Percentiles rank a stretch among this genome's conserved stretches.
Evolutionary conservation across 306 rosid genomes (phyloP).

Genomic region (Rosa persica): DNA sequence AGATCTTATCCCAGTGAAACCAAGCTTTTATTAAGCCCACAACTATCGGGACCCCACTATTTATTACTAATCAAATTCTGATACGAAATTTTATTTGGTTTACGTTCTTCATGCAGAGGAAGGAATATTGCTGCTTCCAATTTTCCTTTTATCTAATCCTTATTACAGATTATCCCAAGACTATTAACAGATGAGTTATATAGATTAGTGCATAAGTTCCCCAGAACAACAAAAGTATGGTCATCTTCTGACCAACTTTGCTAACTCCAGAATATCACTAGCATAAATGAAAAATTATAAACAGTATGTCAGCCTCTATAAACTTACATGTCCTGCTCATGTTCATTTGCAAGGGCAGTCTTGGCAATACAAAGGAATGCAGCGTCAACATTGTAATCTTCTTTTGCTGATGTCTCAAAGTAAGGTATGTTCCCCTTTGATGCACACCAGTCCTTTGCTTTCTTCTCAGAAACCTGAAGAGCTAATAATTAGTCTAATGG

Average conservation of each 20-base stretch:
- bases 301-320: not conserved
- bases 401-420: conserved; percentile 94
- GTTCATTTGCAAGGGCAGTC: conserved; percentile 75
- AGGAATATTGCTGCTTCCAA: not conserved
- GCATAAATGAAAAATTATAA: not conserved
- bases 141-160: not conserved
- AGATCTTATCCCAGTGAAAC: conserved; percentile 1
- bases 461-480: conserved; percentile 88
- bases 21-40: not conserved
- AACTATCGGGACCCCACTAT: not conserved
- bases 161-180: not conserved
- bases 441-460: conserved; percentile 89
- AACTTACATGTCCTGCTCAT: conserved; percentile 87
- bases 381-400: conserved; percentile 81
- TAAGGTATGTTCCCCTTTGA: conserved; percentile 84
- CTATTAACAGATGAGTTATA: not conserved
- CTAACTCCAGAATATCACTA: not conserved
- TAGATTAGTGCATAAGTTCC: not conserved
- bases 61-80: not conserved
- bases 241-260: not conserved
- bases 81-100: not conserved
- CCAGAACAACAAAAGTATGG: not conserved
- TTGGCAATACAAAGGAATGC: conserved; percentile 86
- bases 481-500: conserved; percentile 31
- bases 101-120: not conserved